Conservation (phyloP, 371 early-diverging fungal genomes). For the Mortierella sp. region DNA sequence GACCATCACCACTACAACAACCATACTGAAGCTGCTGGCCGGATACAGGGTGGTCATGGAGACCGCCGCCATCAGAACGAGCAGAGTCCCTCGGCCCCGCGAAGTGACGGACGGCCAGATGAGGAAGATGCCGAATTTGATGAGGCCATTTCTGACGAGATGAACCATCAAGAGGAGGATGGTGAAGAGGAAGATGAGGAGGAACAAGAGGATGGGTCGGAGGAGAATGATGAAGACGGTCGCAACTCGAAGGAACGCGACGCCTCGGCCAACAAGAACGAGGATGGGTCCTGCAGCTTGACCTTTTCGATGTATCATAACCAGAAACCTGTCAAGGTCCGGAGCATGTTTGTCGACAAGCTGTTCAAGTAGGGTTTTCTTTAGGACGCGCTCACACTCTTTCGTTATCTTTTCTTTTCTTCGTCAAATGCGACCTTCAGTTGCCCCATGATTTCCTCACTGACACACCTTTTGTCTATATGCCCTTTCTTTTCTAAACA, state of each 20-base stretch:
- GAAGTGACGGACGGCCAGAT: slow-evolving; percentile 12
- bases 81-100: slow-evolving; percentile 11
- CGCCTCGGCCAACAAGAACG: slow-evolving; percentile 24
- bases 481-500: not conserved
- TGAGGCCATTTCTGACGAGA: slow-evolving; percentile 33
- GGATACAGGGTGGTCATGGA: not conserved
- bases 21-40: not conserved
- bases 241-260: slow-evolving; percentile 13
- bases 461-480: not conserved
- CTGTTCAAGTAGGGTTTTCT: slow-evolving; percentile 42
- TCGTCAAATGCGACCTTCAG: not conserved
- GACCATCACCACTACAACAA: not conserved
- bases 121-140: slow-evolving; percentile 29
- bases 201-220: slow-evolving; percentile 36
- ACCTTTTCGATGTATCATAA: slow-evolving; percentile 14
- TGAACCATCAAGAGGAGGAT: slow-evolving; percentile 37
- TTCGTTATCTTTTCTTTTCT: too few relatives aligned
- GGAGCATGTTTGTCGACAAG: slow-evolving; percentile 58
- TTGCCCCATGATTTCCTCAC: not conserved
- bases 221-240: slow-evolving; percentile 29
- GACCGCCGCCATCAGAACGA: slow-evolving; percentile 14
- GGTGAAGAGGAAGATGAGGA: slow-evolving; percentile 31
- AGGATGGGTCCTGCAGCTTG: slow-evolving; percentile 26
- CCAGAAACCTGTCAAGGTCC: slow-evolving; percentile 40
- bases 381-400: not conserved